Evolutionary conservation across 2,329 filamentous ascomycete species (phyloP).

Genomic region (Colletotrichum horii): DNA sequence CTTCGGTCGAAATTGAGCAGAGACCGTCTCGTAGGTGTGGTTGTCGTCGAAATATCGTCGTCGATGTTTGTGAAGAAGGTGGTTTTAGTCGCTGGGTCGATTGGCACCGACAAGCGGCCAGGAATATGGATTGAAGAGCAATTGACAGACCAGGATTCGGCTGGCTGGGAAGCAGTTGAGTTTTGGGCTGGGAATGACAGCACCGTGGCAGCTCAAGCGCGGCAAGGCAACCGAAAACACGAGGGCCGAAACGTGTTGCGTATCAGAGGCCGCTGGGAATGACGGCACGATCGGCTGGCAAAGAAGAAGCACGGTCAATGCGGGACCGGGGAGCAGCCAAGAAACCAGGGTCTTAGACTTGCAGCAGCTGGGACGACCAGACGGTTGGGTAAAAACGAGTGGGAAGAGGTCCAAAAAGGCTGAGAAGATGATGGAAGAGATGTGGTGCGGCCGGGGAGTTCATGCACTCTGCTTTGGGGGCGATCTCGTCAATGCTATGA

Average conservation of each 20-base stretch:
- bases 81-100: not conserved
- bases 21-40: not conserved
- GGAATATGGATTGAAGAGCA: not conserved
- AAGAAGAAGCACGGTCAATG: slow-evolving; percentile 17
- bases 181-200: slow-evolving; percentile 18
- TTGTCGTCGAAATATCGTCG: not conserved
- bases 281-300: slow-evolving; percentile 18
- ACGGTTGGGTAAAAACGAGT: not conserved
- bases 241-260: slow-evolving; percentile 20
- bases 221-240: not conserved
- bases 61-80: not conserved
- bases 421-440: not conserved
- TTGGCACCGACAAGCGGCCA: slow-evolving; percentile 6
- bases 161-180: slow-evolving; percentile 7
- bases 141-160: slow-evolving; percentile 10
- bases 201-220: slow-evolving; percentile 1
- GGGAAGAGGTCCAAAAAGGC: not conserved
- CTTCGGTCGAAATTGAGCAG: not conserved
- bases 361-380: slow-evolving; percentile 1
- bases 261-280: slow-evolving; percentile 20
- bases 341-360: not conserved
- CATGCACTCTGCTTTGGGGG: not conserved
- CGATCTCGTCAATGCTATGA: not conserved
- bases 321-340: slow-evolving; percentile 11
- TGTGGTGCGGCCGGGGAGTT: not conserved